Percentiles rank a stretch among this genome's conserved stretches.
Evolutionary conservation across 805 yeast species (phyloP).

Genomic region (Monosporozyma solicola): DNA sequence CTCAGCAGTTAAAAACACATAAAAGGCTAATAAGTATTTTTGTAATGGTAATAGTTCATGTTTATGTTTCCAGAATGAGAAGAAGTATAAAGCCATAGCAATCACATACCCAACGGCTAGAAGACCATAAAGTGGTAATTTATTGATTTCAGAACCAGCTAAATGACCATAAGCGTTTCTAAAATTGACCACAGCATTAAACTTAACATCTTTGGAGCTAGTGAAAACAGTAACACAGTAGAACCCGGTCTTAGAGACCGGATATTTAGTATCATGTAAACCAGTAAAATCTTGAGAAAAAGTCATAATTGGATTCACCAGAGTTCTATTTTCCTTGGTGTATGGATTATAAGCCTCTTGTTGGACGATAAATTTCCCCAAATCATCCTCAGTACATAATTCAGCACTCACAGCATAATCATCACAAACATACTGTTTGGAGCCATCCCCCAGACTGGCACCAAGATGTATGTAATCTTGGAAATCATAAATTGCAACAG

Average conservation of each 20-base stretch:
- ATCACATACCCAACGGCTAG: slow-evolving; percentile 77
- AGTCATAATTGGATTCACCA: slow-evolving; percentile 46
- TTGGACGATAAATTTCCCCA: slow-evolving; percentile 55
- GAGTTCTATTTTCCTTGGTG: slow-evolving; percentile 45
- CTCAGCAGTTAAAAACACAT: slow-evolving; percentile 73
- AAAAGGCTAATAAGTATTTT: slow-evolving; percentile 80
- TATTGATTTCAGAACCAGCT: slow-evolving; percentile 85
- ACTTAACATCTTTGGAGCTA: slow-evolving; percentile 35
- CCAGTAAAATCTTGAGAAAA: slow-evolving; percentile 50
- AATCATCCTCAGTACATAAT: slow-evolving; percentile 45
- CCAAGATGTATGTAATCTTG: slow-evolving; percentile 69
- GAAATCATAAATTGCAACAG: slow-evolving; percentile 77
- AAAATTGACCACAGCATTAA: slow-evolving; percentile 63
- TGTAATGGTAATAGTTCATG: slow-evolving; percentile 85
- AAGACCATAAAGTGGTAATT: slow-evolving; percentile 80
- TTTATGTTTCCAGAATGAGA: slow-evolving; percentile 76
- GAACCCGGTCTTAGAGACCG: slow-evolving; percentile 71
- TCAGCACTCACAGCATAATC: slow-evolving; percentile 47
- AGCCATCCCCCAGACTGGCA: slow-evolving; percentile 35
- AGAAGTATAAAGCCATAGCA: slow-evolving; percentile 72
- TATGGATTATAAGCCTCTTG: slow-evolving; percentile 34
- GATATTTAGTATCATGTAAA: slow-evolving; percentile 51
- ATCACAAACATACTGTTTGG: slow-evolving; percentile 63
- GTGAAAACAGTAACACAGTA: slow-evolving; percentile 79
- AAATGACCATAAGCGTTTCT: slow-evolving; percentile 89